These are phyloP conservation scores for Magnolia kwangsiensis DNA, from an alignment of 164 flowering plant species.

Conservation along the genomic window DNA sequence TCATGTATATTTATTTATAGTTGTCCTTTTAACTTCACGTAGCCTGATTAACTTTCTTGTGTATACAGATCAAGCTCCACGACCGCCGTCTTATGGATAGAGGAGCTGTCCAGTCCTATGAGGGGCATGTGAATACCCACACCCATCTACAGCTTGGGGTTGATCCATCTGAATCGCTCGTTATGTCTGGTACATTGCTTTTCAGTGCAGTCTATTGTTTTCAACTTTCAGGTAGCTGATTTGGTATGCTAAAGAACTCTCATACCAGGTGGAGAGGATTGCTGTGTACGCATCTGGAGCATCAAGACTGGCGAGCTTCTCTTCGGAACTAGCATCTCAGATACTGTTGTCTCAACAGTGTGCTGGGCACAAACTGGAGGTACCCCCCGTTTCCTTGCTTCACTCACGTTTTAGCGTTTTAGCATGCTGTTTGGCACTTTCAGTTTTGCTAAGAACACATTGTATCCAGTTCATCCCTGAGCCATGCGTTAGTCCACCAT, in stretches of 20 bases:
- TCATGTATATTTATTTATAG: neutral
- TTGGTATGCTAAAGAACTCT: constrained; percentile 8
- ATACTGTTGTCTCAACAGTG: constrained; percentile 44
- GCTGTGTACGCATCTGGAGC: constrained; percentile 66
- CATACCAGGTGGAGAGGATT: constrained; percentile 81
- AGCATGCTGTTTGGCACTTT: neutral
- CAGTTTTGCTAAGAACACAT: neutral
- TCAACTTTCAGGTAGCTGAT: constrained; percentile 4
- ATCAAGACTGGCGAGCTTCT: constrained; percentile 76
- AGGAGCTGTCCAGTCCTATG: constrained; percentile 75
- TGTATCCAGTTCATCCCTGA: neutral
- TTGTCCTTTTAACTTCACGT: too few species aligned
- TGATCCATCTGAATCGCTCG: constrained; percentile 71
- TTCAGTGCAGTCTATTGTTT: constrained; percentile 1
- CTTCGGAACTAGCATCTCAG: constrained; percentile 42
- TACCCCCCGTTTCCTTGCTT: constrained; percentile 13
- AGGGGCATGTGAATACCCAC: constrained; percentile 81
- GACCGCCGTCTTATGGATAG: constrained; percentile 62
- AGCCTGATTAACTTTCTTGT: neutral
- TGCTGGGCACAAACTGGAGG: constrained; percentile 43
- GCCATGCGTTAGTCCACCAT: neutral
- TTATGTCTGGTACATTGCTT: constrained; percentile 62
- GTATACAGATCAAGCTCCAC: constrained; percentile 67
- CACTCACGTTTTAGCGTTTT: neutral
- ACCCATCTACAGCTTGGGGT: constrained; percentile 70